A percentile compares a stretch with the other conserved stretches of the same genome.
phyloP scores from a whole-genome alignment of 129 eudicot species.

The Lonicera japonica region DNA sequence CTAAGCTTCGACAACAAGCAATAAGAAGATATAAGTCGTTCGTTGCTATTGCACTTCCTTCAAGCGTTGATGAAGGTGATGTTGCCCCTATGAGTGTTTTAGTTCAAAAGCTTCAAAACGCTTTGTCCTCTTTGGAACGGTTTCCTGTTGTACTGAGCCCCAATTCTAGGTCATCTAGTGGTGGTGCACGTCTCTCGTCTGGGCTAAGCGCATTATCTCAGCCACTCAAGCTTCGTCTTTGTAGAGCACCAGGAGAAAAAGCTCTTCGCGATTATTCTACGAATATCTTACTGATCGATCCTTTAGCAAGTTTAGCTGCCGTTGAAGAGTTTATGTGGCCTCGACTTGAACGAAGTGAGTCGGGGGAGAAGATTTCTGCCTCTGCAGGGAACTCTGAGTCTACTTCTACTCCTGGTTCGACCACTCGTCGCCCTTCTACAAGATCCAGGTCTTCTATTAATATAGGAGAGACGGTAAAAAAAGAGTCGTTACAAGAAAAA shows the following conservation, averaged over 20 bases:
- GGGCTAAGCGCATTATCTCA: constrained; percentile 89
- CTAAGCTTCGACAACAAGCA: constrained; percentile 80
- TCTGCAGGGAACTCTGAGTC: constrained; percentile 60
- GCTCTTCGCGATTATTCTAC: constrained; percentile 97
- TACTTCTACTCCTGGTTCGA: constrained; percentile 55
- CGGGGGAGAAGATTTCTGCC: constrained; percentile 64
- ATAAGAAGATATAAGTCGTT: constrained; percentile 70
- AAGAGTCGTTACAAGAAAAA: constrained; percentile 56
- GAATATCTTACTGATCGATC: constrained; percentile 82
- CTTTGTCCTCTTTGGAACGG: constrained; percentile 85
- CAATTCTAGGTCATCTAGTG: constrained; percentile 64
- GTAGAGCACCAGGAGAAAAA: constrained; percentile 96
- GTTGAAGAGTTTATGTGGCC: constrained; percentile 97
- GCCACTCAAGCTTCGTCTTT: constrained; percentile 86
- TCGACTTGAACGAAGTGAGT: constrained; percentile 71
- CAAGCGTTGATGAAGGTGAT: constrained; percentile 37
- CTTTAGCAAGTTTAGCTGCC: constrained; percentile 89
- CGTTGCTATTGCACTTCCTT: constrained; percentile 67
- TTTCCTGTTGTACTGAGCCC: constrained; percentile 93
- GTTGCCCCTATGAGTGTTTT: constrained; percentile 67
- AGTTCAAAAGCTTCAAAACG: constrained; percentile 89
- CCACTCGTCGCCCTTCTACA: constrained; percentile 60
- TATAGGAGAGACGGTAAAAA: constrained; percentile 55
- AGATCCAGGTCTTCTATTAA: constrained; percentile 66
- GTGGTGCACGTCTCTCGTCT: constrained; percentile 73